Conservation (phyloP, 1,284 basidiomycete genomes). For the Cutaneotrichosporon cutaneum region DNA sequence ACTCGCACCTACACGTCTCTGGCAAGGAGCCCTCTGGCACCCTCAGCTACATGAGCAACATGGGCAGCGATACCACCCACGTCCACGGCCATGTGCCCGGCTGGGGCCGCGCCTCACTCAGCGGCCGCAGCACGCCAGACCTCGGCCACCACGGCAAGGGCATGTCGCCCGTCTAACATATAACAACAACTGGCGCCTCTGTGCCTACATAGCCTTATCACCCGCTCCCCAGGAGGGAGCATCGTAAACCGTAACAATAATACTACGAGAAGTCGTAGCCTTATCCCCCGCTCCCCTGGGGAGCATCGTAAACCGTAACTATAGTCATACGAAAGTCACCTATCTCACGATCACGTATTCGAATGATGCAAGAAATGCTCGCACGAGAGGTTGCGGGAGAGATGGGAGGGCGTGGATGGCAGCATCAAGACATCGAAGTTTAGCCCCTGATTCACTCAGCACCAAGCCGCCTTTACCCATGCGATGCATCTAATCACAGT, state of each 20-base stretch:
- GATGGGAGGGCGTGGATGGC: background rate
- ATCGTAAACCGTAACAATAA: too few species aligned
- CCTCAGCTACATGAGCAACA: background rate
- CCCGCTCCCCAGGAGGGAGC: too few species aligned
- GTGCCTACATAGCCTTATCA: too few species aligned
- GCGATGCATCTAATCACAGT: conserved; percentile 1
- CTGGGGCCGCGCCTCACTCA: background rate
- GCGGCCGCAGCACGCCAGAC: background rate
- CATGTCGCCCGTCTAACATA: background rate
- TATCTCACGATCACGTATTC: background rate
- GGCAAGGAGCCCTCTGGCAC: background rate
- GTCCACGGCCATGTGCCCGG: background rate
- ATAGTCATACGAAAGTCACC: background rate
- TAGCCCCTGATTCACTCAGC: too few species aligned
- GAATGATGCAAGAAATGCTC: background rate
- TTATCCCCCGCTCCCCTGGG: background rate
- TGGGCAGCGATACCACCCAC: background rate
- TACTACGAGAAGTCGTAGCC: too few species aligned
- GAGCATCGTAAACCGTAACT: background rate
- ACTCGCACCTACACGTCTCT: background rate
- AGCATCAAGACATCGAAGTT: too few species aligned
- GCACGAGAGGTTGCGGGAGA: background rate
- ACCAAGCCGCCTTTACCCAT: too few species aligned
- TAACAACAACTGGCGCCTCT: too few species aligned
- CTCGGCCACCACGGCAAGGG: background rate